Base-by-base conservation (phyloP, 768 basidiomycete genomes). In the Leccinum broughii region DNA sequence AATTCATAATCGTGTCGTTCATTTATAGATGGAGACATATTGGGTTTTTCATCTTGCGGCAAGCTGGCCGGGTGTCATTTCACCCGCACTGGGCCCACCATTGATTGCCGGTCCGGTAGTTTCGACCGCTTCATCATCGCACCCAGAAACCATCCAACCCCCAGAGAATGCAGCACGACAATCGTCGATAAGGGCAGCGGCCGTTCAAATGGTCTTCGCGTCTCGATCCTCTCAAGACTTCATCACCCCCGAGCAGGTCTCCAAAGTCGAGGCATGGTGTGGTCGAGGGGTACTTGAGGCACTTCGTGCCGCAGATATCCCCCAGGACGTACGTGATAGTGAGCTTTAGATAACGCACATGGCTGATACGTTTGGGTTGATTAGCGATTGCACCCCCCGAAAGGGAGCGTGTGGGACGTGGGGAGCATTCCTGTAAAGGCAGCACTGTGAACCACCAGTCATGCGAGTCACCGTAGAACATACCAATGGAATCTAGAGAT, bases 181-280 rank as follows among this genome's bases (percentile, higher is more conserved):
- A 20, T 68, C 77, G 17, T 64, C 67, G 58, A 92, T 93, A 66
- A 81, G 83, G 65, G 92, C 88, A n/a, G 88, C 91, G 15, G 87
- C 88, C 15, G 84, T 83, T 22, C 91, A 93, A 60, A 89, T 92
- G 83, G 83, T 92, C 5, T 93, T 90, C 68, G 91, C 91, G n/a
- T 82, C 86, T 48, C 83, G 91, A 52, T 80, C 77, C 46, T 87
- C 89, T 28, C 81, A 79, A 63, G 88, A 83, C 62, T 92, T 93
- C 67, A 92, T 93, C 67, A 85, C 84, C 4, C 91, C 92, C 6
- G 77, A 83, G 41, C 76, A 83, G 56, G 89, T 91, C 30, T 72
- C 71, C 9, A 77, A 77, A 57, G 68, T 86, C 11, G 90, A 93
- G 69, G 73, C 76, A 24, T 88, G 86, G 87, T 78, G 82, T 52